These are phyloP conservation scores for Gnomoniopsis smithogilvyi DNA, from an alignment of 2,329 filamentous ascomycete species.

Conservation along the genomic window DNA sequence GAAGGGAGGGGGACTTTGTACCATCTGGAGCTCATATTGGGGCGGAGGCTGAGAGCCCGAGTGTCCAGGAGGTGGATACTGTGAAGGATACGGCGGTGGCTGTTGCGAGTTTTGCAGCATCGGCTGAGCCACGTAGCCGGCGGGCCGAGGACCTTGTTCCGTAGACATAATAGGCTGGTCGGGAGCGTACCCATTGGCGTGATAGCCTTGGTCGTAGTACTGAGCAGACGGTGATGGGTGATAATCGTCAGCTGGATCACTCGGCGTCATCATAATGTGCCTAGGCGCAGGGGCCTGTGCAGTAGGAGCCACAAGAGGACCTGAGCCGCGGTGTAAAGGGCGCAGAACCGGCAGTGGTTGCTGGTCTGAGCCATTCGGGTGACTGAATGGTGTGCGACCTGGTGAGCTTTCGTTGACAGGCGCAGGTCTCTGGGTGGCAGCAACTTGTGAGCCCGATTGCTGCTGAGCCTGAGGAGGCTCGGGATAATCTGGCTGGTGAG, in stretches of 20 bases:
- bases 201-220: slow-evolving; percentile 14
- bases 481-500: slow-evolving; percentile 4
- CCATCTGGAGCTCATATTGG: slow-evolving; percentile 1
- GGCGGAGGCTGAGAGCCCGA: slow-evolving; percentile 1
- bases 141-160: slow-evolving; percentile 11
- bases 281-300: neutral
- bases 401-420: slow-evolving; percentile 9
- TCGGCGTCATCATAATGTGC: neutral
- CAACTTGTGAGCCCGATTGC: slow-evolving; percentile 3
- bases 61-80: slow-evolving; percentile 5
- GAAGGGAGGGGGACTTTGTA: slow-evolving; percentile 17
- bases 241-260: slow-evolving; percentile 5
- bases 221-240: slow-evolving; percentile 3
- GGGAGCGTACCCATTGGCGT: slow-evolving; percentile 12
- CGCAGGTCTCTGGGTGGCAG: neutral
- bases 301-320: slow-evolving; percentile 9
- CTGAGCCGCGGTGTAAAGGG: slow-evolving; percentile 13
- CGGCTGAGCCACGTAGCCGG: slow-evolving; percentile 16
- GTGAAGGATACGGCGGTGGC: slow-evolving; percentile 5
- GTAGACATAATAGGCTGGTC: slow-evolving; percentile 18
- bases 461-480: slow-evolving; percentile 10
- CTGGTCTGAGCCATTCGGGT: slow-evolving; percentile 10
- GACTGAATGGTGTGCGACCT: slow-evolving; percentile 17
- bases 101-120: slow-evolving; percentile 10
- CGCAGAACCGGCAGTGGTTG: slow-evolving; percentile 12